phyloP scores from a whole-genome alignment of 1,284 basidiomycete species.

The Pseudozyma sp. region DNA sequence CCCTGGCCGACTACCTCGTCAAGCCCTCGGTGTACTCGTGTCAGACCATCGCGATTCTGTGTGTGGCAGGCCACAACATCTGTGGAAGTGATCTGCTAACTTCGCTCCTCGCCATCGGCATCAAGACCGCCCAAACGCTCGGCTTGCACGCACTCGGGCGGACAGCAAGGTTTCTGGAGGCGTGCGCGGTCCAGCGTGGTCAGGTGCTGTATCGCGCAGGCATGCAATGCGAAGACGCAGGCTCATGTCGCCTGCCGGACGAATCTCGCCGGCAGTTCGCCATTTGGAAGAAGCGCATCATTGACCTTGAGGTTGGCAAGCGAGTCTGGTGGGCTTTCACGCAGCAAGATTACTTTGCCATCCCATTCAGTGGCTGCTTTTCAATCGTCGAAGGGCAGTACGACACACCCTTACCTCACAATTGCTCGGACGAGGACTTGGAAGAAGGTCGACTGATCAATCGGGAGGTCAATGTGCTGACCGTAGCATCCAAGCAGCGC shows the following conservation, averaged over 20 bases:
- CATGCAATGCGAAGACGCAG: constrained; percentile 16
- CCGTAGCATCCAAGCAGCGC: constrained; percentile 48
- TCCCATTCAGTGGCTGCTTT: constrained; percentile 50
- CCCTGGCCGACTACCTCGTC: constrained; percentile 46
- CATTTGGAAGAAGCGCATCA: constrained; percentile 46
- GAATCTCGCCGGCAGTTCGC: constrained; percentile 41
- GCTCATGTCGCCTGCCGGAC: constrained; percentile 34
- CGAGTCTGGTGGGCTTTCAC: constrained; percentile 56
- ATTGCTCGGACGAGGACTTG: constrained; percentile 47
- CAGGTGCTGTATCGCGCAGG: constrained; percentile 31
- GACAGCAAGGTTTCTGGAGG: constrained; percentile 31
- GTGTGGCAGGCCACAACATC: constrained; percentile 55
- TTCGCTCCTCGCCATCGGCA: constrained; percentile 50
- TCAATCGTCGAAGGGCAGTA: constrained; percentile 51
- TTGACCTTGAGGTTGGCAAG: constrained; percentile 54
- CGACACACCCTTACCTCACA: constrained; percentile 53
- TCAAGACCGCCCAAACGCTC: constrained; percentile 53
- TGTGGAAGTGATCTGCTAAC: constrained; percentile 52
- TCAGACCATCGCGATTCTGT: constrained; percentile 52
- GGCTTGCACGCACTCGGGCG: constrained; percentile 48
- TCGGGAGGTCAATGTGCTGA: constrained; percentile 46
- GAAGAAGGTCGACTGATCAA: constrained; percentile 43
- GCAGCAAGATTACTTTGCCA: constrained; percentile 55
- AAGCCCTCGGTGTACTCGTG: constrained; percentile 50
- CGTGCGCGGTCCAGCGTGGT: constrained; percentile 27